These are phyloP conservation scores for Nepenthes alata DNA, from an alignment of 179 eudicot species.

Conservation along the genomic window DNA sequence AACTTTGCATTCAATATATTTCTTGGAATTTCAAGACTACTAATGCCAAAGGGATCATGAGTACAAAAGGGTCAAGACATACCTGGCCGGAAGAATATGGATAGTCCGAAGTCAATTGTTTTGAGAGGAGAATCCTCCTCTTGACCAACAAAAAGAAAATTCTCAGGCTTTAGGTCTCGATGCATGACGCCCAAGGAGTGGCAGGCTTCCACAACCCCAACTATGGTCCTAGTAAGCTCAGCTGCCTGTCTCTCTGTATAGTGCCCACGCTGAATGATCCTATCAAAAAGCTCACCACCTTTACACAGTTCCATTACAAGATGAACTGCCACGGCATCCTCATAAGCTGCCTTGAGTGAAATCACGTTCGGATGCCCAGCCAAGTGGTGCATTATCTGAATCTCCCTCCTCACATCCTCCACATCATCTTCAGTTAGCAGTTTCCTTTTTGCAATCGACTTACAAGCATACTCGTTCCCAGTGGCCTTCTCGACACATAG, in stretches of 20 bases:
- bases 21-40: too few relatives aligned
- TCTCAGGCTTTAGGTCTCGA: conserved; percentile 14
- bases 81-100: conserved; percentile 14
- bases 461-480: conserved; percentile 13
- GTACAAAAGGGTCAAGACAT: neutral
- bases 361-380: conserved; percentile 7
- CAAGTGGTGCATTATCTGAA: conserved; percentile 14
- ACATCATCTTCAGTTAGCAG: conserved; percentile 11
- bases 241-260: conserved; percentile 11
- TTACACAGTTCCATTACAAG: conserved; percentile 13
- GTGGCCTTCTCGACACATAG: conserved; percentile 9
- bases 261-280: conserved; percentile 11
- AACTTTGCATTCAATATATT: too few relatives aligned
- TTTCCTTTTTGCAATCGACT: conserved; percentile 12
- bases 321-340: conserved; percentile 9
- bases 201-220: conserved; percentile 9
- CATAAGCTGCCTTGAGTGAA: conserved; percentile 9
- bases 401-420: conserved; percentile 16
- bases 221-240: conserved; percentile 9
- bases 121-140: conserved; percentile 14
- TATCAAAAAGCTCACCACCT: conserved; percentile 16
- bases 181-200: conserved; percentile 15
- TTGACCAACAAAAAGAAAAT: conserved; percentile 10
- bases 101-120: conserved; percentile 11
- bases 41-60: too few relatives aligned